phyloP scores from a whole-genome alignment of 2,329 filamentous ascomycete species.

The Pseudomassariella vexata region DNA sequence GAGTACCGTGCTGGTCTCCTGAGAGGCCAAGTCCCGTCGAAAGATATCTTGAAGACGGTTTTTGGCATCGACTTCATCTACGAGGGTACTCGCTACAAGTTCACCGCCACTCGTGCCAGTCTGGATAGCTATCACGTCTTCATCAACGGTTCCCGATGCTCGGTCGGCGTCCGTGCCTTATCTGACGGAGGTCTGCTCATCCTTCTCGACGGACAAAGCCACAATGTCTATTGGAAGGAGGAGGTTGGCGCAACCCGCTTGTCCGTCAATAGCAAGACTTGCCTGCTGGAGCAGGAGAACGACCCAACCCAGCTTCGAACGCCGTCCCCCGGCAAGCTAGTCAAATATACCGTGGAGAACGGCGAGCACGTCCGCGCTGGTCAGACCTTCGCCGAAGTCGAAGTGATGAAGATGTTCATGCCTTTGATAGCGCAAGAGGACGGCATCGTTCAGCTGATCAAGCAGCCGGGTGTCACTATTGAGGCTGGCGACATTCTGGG shows the following conservation, averaged over 20 bases:
- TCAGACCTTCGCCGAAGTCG: conserved; percentile 91
- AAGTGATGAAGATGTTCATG: conserved; percentile 99
- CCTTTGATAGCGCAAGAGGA: conserved; percentile 91
- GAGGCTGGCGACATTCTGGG: conserved; percentile 98
- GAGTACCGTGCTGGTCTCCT: conserved; percentile 87
- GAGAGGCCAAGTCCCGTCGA: conserved; percentile 94
- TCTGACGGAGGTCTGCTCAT: conserved; percentile 92
- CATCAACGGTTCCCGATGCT: conserved; percentile 97
- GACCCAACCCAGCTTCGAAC: conserved; percentile 95
- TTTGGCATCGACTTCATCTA: conserved; percentile 99
- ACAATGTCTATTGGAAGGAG: conserved; percentile 99
- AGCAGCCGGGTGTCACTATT: conserved; percentile 96
- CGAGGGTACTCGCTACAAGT: conserved; percentile 93
- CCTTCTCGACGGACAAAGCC: conserved; percentile 83
- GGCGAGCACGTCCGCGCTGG: conserved; percentile 89
- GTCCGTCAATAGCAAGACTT: conserved; percentile 97
- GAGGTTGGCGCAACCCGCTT: conserved; percentile 93
- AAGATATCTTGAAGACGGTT: conserved; percentile 95
- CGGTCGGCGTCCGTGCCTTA: conserved; percentile 85
- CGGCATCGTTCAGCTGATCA: conserved; percentile 95
- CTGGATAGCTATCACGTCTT: conserved; percentile 94
- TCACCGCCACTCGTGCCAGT: conserved; percentile 90
- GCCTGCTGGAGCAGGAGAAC: conserved; percentile 95
- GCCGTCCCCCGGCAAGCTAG: conserved; percentile 92
- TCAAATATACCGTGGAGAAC: conserved; percentile 96